These are phyloP conservation scores for Lactifluus echinatus DNA, from an alignment of 768 basidiomycete species.

Conservation along the genomic window DNA sequence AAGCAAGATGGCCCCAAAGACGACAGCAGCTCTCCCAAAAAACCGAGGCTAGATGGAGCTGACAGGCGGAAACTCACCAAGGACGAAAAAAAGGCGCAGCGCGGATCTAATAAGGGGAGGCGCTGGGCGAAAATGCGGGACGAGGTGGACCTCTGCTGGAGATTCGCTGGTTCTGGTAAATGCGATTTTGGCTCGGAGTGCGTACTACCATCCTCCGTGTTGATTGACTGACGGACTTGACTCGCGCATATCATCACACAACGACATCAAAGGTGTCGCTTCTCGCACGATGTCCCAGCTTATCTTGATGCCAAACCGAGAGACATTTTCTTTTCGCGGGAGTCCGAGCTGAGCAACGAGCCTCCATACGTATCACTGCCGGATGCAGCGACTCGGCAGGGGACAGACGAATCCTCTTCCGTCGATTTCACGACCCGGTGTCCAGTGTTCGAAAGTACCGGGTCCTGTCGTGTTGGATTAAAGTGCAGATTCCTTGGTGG, in stretches of 20 bases:
- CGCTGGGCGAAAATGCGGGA: conserved; percentile 72
- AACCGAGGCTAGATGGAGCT: conserved; percentile 25
- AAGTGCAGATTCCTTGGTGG: conserved; percentile 87
- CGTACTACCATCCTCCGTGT: conserved; percentile 21
- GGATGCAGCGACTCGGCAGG: conserved; percentile 23
- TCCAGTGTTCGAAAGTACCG: conserved; percentile 58
- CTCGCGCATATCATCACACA: neutral
- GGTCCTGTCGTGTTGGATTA: conserved; percentile 76
- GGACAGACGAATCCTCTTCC: conserved; percentile 31
- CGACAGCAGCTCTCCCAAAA: conserved; percentile 22
- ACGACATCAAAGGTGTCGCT: conserved; percentile 76
- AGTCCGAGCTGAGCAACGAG: conserved; percentile 34
- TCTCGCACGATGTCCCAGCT: conserved; percentile 63
- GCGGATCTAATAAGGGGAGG: conserved; percentile 79
- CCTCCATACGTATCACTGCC: conserved; percentile 43
- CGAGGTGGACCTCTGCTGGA: conserved; percentile 77
- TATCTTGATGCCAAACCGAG: conserved; percentile 71
- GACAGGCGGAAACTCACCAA: conserved; percentile 42
- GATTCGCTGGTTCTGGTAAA: conserved; percentile 54
- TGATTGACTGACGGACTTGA: neutral
- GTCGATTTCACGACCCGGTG: conserved; percentile 45
- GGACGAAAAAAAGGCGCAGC: conserved; percentile 62
- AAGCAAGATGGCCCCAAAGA: conserved; percentile 21
- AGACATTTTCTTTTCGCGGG: conserved; percentile 57
- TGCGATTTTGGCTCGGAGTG: conserved; percentile 69